A percentile compares a stretch with the other conserved stretches of the same genome.
These are phyloP conservation scores for Corylus heterophylla DNA, from an alignment of 306 rosid species.

Conservation along the genomic window DNA sequence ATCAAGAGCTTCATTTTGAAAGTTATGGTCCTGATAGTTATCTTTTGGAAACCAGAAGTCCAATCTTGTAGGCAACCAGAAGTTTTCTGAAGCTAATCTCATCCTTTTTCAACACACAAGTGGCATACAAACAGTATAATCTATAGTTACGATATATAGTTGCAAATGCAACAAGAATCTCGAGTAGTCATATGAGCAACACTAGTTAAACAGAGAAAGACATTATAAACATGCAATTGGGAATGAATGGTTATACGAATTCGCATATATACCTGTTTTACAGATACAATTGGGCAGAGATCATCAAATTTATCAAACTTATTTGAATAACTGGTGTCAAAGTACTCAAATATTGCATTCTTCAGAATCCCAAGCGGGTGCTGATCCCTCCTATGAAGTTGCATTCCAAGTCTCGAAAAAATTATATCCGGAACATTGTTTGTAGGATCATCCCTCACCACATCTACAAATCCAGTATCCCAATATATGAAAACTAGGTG, in stretches of 20 bases:
- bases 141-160: background rate
- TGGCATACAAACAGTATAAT: background rate
- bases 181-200: background rate
- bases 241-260: constrained; percentile 2
- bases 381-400: constrained; percentile 86
- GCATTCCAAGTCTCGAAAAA: constrained; percentile 85
- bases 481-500: constrained; percentile 9
- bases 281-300: constrained; percentile 77
- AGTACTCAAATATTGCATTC: constrained; percentile 80
- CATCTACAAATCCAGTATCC: constrained; percentile 55
- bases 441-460: constrained; percentile 86
- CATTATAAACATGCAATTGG: constrained; percentile 15
- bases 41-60: background rate
- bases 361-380: constrained; percentile 91
- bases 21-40: background rate
- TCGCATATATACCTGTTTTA: constrained; percentile 59
- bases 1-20: background rate
- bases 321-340: constrained; percentile 69
- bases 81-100: background rate
- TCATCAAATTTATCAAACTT: constrained; percentile 83
- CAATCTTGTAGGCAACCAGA: background rate
- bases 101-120: background rate
- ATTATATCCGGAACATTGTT: constrained; percentile 91
- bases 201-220: constrained; percentile 10
- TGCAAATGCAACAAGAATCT: background rate